Conservation (phyloP, 345 rosid genomes). For the Eutrema yunnanense region DNA sequence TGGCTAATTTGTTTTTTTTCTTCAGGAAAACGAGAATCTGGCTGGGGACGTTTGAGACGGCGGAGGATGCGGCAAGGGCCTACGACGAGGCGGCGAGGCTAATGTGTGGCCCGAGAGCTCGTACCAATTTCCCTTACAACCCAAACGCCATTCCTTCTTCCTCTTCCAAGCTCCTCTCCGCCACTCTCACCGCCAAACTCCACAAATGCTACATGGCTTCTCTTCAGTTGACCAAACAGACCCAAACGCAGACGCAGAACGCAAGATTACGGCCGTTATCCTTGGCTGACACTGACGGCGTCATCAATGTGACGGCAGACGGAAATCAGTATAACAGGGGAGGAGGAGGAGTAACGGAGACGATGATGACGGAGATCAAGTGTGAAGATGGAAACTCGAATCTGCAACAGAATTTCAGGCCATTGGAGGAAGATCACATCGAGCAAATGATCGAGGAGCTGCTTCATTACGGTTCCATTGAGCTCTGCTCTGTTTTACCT, state of each 20-base stretch:
- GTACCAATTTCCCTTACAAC: constrained; percentile 89
- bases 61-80: constrained; percentile 93
- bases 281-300: constrained; percentile 2
- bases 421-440: constrained; percentile 85
- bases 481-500: constrained; percentile 53
- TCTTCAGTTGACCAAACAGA: constrained; percentile 64
- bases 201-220: constrained; percentile 96
- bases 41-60: constrained; percentile 96
- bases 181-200: constrained; percentile 84
- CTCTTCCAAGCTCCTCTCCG: constrained; percentile 83
- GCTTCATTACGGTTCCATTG: constrained; percentile 77
- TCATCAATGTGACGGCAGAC: constrained; percentile 7
- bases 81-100: constrained; percentile 98
- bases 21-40: constrained; percentile 95
- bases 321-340: constrained; percentile 28
- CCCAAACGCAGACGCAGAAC: constrained; percentile 25
- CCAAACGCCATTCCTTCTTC: constrained; percentile 61
- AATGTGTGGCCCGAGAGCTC: constrained; percentile 91
- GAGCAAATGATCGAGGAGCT: constrained; percentile 96
- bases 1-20: not conserved
- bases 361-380: constrained; percentile 32
- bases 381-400: constrained; percentile 39
- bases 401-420: constrained; percentile 35
- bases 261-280: not conserved
- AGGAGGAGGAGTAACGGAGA: constrained; percentile 26